These are phyloP conservation scores for Sarocladium oryzae DNA, from an alignment of 2,329 filamentous ascomycete genomes.

Conservation along the genomic window DNA sequence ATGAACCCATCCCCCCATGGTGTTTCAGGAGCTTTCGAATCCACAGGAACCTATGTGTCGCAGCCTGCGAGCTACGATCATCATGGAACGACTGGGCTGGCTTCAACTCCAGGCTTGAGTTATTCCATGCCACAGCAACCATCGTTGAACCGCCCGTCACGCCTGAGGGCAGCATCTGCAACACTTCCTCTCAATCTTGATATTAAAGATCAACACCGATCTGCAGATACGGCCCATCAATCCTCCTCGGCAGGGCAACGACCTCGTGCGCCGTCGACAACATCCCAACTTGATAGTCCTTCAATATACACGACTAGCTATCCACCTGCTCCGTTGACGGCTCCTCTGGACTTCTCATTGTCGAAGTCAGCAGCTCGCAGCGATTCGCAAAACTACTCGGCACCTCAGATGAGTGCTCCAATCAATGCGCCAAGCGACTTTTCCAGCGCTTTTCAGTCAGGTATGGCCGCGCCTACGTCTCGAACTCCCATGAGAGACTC, in stretches of 20 bases:
- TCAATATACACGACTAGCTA: slow-evolving; percentile 44
- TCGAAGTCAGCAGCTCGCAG: slow-evolving; percentile 20
- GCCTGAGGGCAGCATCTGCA: slow-evolving; percentile 43
- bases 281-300: slow-evolving; percentile 29
- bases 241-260: slow-evolving; percentile 23
- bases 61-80: neutral
- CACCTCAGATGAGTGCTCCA: slow-evolving; percentile 49
- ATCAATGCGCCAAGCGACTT: slow-evolving; percentile 49
- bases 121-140: slow-evolving; percentile 4
- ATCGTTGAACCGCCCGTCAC: slow-evolving; percentile 35
- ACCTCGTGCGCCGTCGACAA: slow-evolving; percentile 15
- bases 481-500: slow-evolving; percentile 40
- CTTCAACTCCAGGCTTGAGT: neutral
- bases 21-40: slow-evolving; percentile 41
- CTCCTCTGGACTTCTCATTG: slow-evolving; percentile 44
- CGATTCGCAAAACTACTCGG: slow-evolving; percentile 39
- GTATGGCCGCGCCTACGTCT: slow-evolving; percentile 27
- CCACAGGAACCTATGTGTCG: slow-evolving; percentile 20
- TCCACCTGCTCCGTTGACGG: slow-evolving; percentile 46
- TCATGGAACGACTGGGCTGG: neutral
- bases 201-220: slow-evolving; percentile 38
- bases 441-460: slow-evolving; percentile 39
- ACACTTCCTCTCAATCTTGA: slow-evolving; percentile 40
- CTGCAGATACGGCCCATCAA: slow-evolving; percentile 16
- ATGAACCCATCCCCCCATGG: slow-evolving; percentile 22